A percentile compares a stretch with the other conserved stretches of the same genome.
phyloP scores from a whole-genome alignment of 345 rosid genomes.

The Lumnitzera racemosa region DNA sequence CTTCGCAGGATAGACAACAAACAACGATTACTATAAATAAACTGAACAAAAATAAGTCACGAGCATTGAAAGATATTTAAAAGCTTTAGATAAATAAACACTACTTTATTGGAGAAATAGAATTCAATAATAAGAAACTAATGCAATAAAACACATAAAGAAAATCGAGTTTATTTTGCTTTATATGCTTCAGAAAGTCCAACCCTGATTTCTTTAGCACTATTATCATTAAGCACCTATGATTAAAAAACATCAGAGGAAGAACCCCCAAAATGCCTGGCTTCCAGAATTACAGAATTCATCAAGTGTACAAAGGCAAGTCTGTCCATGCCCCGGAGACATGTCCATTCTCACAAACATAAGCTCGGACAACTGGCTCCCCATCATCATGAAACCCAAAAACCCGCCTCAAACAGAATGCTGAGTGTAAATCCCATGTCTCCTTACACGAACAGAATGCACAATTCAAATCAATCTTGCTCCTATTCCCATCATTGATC shows the following conservation, averaged over 20 bases:
- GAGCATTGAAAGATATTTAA: no score
- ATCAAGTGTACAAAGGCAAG: constrained; percentile 60
- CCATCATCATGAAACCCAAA: constrained; percentile 89
- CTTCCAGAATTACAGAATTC: background rate
- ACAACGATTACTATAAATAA: no score
- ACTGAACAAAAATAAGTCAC: no score
- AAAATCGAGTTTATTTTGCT: no score
- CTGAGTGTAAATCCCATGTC: constrained; percentile 87
- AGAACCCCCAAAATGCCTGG: no score
- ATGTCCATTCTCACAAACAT: constrained; percentile 94
- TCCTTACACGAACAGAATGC: constrained; percentile 70
- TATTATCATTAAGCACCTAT: background rate
- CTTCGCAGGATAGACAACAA: no score
- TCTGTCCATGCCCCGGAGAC: constrained; percentile 96
- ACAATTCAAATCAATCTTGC: constrained; percentile 57
- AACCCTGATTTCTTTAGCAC: no score
- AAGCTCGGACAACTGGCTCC: constrained; percentile 92
- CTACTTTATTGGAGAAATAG: no score
- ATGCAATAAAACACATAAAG: no score
- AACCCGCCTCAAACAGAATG: constrained; percentile 77
- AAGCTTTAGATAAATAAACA: no score
- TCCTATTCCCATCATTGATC: constrained; percentile 56
- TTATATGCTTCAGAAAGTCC: no score
- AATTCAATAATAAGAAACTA: no score
- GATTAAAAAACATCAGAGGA: background rate